These are phyloP conservation scores for Hyphopichia wangnamkhiaoensis DNA, from an alignment of 1,139 yeast genomes.

Conservation along the genomic window DNA sequence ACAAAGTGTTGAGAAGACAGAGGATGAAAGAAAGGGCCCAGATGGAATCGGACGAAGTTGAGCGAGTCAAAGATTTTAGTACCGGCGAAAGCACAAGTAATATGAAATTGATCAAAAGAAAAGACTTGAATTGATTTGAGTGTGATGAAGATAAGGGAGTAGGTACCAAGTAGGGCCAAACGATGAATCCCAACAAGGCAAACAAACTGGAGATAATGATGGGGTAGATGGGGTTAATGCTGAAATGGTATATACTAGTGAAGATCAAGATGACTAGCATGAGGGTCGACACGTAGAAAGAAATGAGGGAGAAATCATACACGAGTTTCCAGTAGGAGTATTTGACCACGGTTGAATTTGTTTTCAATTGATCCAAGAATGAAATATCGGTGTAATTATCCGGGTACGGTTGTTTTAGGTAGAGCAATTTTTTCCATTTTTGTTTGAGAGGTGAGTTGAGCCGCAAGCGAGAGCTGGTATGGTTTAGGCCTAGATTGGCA, in stretches of 20 bases:
- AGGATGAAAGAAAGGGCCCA: conserved; percentile 90
- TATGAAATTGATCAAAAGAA: conserved; percentile 66
- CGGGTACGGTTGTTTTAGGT: conserved; percentile 84
- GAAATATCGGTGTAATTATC: conserved; percentile 87
- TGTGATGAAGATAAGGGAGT: background rate
- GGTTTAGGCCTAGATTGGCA: no score
- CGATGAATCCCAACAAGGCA: conserved; percentile 30
- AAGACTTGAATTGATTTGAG: conserved; percentile 52
- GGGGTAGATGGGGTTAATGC: conserved; percentile 47
- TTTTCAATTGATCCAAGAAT: conserved; percentile 73
- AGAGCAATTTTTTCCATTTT: conserved; percentile 83
- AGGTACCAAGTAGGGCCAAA: background rate
- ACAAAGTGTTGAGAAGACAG: conserved; percentile 62
- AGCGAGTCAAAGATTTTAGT: conserved; percentile 79
- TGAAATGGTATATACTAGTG: conserved; percentile 50
- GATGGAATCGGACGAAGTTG: conserved; percentile 91
- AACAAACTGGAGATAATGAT: conserved; percentile 25
- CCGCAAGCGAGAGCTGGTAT: no score
- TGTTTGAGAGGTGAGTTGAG: conserved; percentile 4
- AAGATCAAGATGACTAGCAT: conserved; percentile 64
- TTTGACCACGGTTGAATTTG: conserved; percentile 72
- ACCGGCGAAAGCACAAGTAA: conserved; percentile 85
- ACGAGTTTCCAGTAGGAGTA: conserved; percentile 65
- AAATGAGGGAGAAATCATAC: conserved; percentile 68
- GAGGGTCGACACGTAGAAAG: conserved; percentile 64